These are phyloP conservation scores for Colletotrichum endophyticum DNA, from an alignment of 2,329 filamentous ascomycete species.

Conservation along the genomic window DNA sequence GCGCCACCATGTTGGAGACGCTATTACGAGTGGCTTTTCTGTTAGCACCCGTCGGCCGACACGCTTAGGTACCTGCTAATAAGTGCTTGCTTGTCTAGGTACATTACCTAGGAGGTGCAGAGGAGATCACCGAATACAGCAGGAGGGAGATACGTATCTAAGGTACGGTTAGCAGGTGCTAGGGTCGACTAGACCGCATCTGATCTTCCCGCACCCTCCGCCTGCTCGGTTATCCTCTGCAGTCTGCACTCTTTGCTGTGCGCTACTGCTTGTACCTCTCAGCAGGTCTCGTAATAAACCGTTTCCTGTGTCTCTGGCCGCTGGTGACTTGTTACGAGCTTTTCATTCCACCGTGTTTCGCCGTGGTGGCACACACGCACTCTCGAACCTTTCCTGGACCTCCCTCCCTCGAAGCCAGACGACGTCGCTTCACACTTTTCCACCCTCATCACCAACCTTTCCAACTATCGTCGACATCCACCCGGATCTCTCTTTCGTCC, in stretches of 20 bases:
- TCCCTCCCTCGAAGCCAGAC: neutral
- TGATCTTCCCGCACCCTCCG: neutral
- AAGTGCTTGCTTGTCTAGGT: neutral
- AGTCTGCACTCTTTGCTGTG: neutral
- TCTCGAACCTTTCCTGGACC: neutral
- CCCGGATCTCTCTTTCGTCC: neutral
- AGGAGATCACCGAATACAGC: neutral
- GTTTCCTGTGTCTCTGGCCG: neutral
- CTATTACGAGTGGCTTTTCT: constrained; percentile 15
- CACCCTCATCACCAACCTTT: neutral
- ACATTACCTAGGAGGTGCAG: neutral
- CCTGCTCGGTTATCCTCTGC: neutral
- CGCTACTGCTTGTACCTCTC: neutral
- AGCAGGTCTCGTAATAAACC: neutral
- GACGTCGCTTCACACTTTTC: neutral
- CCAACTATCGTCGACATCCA: neutral
- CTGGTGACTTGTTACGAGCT: constrained; percentile 3
- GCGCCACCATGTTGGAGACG: constrained; percentile 5
- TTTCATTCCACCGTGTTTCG: constrained; percentile 14
- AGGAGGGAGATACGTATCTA: neutral
- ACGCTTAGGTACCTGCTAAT: neutral
- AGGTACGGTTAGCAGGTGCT: neutral
- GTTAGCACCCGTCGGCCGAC: constrained; percentile 8
- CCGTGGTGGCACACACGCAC: constrained; percentile 1
- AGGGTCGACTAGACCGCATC: neutral